Evolutionary conservation across 139 green algal genomes (phyloP), one percentile per base, ranked within the genome.

Genomic region (Pleodorina starrii): DNA sequence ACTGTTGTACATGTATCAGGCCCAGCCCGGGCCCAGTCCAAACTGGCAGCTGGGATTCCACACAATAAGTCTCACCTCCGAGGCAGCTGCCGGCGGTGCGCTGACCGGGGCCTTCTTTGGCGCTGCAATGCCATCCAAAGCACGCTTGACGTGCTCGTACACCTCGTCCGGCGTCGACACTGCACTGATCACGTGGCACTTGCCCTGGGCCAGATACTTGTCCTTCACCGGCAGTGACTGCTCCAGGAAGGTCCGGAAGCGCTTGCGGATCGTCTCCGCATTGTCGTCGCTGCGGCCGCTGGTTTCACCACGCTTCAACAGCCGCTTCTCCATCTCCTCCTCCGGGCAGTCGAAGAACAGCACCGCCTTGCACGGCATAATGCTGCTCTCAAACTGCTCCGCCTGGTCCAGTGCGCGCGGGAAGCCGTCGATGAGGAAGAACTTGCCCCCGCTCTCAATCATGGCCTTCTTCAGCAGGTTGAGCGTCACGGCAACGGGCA

Each of bases 261-360:
- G 95, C 92, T 99, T 99, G 35, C 91, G 90, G 90, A 99, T 99
- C 48, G 97, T 99, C 63, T 92, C 95, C 2, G 90, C 91, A 90
- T 99, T 99, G 94, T 99, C 98, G 80, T 99, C 98, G 48, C 94
- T 95, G 50, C 98, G 93, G 0, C 98, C 98, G 66, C 92, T 96
- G 75, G 95, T 98, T 89, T 99, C 94, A 23, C 97, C 95, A 59
- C 97, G 94, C 46, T 95, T 93, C 43, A 99, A 92, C 90, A 99
- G 90, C 32, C 98, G 95, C 93, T 95, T 92, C 92, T 96, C 92
- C 96, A 99, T 98, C 57, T 96, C 95, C 16, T 97, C 94, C 85
- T 90, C 90, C 48, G 90, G 87, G 54, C 86, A 93, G 59, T 92
- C 91, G 40, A 93, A 91, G 86, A 94, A 94, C 1, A 92, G 86